Evolutionary conservation across 1,139 yeast species (phyloP).

Genomic region (Candida sojae): DNA sequence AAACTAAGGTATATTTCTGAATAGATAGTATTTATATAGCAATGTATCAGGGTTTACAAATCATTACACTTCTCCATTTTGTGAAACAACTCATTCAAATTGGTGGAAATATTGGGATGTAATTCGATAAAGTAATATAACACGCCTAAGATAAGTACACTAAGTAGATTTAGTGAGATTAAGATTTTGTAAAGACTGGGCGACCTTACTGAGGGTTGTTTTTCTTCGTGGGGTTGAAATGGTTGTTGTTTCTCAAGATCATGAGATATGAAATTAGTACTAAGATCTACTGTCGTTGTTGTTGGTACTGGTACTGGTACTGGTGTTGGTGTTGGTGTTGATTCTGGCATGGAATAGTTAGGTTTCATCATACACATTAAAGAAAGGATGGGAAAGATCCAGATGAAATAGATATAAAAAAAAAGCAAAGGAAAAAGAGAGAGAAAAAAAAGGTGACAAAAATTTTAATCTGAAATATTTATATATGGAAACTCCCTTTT

Average conservation of each 20-base stretch:
- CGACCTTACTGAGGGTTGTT: neutral
- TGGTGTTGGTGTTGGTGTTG: too few relatives aligned
- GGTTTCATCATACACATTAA: neutral
- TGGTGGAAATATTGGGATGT: neutral
- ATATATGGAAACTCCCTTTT: too few relatives aligned
- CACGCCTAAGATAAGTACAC: neutral
- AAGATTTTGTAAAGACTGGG: neutral
- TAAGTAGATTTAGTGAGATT: neutral
- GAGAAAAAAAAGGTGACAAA: too few relatives aligned
- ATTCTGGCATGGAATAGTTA: neutral
- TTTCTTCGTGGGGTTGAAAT: neutral
- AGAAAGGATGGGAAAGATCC: too few relatives aligned
- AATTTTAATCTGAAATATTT: too few relatives aligned
- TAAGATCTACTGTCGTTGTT: too few relatives aligned
- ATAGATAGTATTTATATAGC: neutral
- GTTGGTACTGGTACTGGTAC: too few relatives aligned
- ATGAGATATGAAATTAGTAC: neutral
- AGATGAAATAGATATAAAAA: too few relatives aligned
- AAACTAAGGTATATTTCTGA: neutral
- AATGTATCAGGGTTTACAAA: neutral
- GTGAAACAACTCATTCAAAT: neutral
- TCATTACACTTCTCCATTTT: slow-evolving; percentile 4
- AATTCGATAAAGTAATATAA: neutral
- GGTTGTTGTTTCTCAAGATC: slow-evolving; percentile 2
- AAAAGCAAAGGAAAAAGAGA: too few relatives aligned